A percentile compares a stretch with the other conserved stretches of the same genome.
These are phyloP conservation scores for Ascochyta clinopodiicola DNA, from an alignment of 2,329 filamentous ascomycete species.

Conservation along the genomic window DNA sequence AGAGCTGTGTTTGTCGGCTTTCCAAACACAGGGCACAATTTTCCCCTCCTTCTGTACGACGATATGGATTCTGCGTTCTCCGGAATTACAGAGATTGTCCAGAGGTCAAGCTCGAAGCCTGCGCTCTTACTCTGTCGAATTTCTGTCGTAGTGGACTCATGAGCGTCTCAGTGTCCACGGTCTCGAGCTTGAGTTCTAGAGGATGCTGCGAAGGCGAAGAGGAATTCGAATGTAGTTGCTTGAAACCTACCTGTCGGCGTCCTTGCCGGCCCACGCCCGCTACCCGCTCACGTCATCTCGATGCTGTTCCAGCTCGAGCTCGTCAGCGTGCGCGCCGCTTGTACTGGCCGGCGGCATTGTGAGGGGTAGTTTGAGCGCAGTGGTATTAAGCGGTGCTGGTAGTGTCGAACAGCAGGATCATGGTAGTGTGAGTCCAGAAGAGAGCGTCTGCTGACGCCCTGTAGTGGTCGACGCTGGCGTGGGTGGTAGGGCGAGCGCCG, in stretches of 20 bases:
- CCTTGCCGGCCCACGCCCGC: not conserved
- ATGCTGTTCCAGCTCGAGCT: constrained; percentile 1
- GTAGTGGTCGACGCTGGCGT: not conserved
- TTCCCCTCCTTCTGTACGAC: not conserved
- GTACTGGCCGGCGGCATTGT: not conserved
- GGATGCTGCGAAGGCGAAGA: not conserved
- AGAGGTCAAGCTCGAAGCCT: not conserved
- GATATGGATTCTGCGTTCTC: not conserved
- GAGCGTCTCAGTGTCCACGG: not conserved
- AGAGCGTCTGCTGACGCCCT: not conserved
- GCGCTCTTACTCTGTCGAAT: not conserved
- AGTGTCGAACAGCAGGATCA: not conserved
- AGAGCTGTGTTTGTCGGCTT: not conserved
- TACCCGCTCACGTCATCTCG: not conserved
- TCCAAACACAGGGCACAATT: not conserved
- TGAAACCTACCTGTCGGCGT: not conserved
- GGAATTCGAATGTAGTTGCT: not conserved
- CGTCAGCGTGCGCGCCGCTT: not conserved
- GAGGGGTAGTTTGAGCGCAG: not conserved
- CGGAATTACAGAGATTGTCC: not conserved
- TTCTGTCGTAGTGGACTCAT: not conserved
- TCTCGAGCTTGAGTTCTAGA: not conserved
- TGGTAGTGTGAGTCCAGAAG: not conserved
- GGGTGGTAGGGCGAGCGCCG: not conserved
- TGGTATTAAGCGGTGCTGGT: not conserved